These are phyloP conservation scores for Centrapalus pauciflorus DNA, from an alignment of 129 eudicot genomes.

Conservation along the genomic window DNA sequence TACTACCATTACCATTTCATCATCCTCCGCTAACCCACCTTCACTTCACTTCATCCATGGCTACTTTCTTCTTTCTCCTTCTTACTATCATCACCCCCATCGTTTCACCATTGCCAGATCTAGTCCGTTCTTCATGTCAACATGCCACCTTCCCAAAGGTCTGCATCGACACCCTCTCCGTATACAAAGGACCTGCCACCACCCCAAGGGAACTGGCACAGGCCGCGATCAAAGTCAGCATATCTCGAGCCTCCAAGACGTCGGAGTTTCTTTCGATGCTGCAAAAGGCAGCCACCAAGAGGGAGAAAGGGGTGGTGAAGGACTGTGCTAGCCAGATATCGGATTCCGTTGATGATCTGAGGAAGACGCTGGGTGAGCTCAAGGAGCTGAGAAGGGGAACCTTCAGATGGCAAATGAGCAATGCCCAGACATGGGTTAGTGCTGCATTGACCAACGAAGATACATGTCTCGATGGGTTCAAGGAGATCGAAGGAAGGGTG, in stretches of 20 bases:
- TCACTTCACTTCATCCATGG: constrained; percentile 19
- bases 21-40: constrained; percentile 18
- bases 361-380: constrained; percentile 48
- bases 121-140: constrained; percentile 52
- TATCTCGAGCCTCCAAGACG: constrained; percentile 41
- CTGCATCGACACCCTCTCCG: constrained; percentile 62
- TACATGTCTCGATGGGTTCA: constrained; percentile 81
- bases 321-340: constrained; percentile 67
- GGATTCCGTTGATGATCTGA: constrained; percentile 66
- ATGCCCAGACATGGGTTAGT: constrained; percentile 85
- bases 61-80: constrained; percentile 25
- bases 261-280: constrained; percentile 35
- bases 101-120: constrained; percentile 22
- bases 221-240: constrained; percentile 69
- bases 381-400: constrained; percentile 50
- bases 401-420: constrained; percentile 83
- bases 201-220: constrained; percentile 64
- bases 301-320: constrained; percentile 37
- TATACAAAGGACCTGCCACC: constrained; percentile 44
- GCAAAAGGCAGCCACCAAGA: constrained; percentile 24
- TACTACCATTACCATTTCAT: constrained; percentile 19
- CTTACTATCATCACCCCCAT: constrained; percentile 7
- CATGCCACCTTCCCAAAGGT: constrained; percentile 78
- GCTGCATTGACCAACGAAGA: constrained; percentile 83
- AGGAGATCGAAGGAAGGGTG: constrained; percentile 48